A percentile compares a stretch with the other conserved stretches of the same genome.
Evolutionary conservation across 202 grass and related monocot species (phyloP).

Genomic region (Setaria viridis): DNA sequence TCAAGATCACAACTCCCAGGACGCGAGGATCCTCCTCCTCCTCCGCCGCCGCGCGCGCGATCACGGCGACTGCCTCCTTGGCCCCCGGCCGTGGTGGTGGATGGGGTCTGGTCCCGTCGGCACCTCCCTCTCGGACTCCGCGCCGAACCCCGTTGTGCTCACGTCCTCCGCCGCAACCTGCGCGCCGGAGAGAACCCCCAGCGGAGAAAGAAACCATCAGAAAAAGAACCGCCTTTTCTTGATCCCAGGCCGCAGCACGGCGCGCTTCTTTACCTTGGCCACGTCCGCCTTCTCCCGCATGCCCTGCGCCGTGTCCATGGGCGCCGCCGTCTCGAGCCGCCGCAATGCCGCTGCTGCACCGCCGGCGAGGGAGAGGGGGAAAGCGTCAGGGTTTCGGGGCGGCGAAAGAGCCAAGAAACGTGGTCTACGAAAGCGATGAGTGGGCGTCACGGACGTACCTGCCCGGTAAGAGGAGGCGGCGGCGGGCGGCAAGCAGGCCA

Average conservation of each 20-base stretch:
- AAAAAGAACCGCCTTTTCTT: constrained; percentile 34
- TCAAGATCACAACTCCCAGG: constrained; percentile 20
- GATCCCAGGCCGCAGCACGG: background rate
- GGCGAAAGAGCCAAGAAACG: constrained; percentile 2
- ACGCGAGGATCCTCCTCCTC: constrained; percentile 17
- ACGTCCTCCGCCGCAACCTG: constrained; percentile 59
- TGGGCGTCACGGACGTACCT: constrained; percentile 36
- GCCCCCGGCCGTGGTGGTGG: constrained; percentile 73
- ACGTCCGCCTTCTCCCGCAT: constrained; percentile 53
- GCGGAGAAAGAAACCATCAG: constrained; percentile 33
- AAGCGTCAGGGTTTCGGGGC: constrained; percentile 38
- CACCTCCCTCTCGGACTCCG: constrained; percentile 72
- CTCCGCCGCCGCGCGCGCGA: background rate
- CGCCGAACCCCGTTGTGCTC: constrained; percentile 54
- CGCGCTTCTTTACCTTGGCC: constrained; percentile 46
- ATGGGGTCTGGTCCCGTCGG: constrained; percentile 91
- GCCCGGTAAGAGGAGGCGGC: constrained; percentile 22
- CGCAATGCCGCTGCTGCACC: constrained; percentile 46
- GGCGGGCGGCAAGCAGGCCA: constrained; percentile 47
- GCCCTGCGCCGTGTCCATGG: constrained; percentile 52
- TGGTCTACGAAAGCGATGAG: background rate
- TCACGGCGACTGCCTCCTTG: constrained; percentile 65
- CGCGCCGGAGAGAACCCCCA: constrained; percentile 22
- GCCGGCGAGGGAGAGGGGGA: background rate
- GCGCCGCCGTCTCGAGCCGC: constrained; percentile 41